Conservation (phyloP, 2,329 filamentous ascomycete genomes). For the Fusarium poae region DNA sequence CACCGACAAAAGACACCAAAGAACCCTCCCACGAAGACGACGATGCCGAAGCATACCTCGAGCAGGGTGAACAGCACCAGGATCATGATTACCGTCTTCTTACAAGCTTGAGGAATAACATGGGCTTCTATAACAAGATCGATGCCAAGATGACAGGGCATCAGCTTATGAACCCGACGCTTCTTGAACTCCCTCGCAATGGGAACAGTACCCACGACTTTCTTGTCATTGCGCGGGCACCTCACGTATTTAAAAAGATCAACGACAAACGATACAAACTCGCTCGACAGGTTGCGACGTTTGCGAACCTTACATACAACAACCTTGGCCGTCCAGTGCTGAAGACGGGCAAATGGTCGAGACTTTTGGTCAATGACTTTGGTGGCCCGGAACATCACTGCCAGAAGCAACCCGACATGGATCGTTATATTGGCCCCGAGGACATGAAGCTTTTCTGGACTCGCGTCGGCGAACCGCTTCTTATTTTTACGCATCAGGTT, state of each 20-base stretch:
- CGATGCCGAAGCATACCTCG: slow-evolving; percentile 3
- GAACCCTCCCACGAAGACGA: background rate
- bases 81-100: slow-evolving; percentile 33
- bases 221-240: slow-evolving; percentile 35
- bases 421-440: slow-evolving; percentile 38
- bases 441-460: slow-evolving; percentile 47
- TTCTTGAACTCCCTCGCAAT: slow-evolving; percentile 32
- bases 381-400: slow-evolving; percentile 39
- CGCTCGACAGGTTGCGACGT: slow-evolving; percentile 35
- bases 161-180: slow-evolving; percentile 37
- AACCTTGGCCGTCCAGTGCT: slow-evolving; percentile 19
- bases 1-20: background rate
- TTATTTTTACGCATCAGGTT: slow-evolving; percentile 43
- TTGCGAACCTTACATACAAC: slow-evolving; percentile 34
- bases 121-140: slow-evolving; percentile 40
- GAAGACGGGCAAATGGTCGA: slow-evolving; percentile 26
- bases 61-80: slow-evolving; percentile 3
- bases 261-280: slow-evolving; percentile 24
- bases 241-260: slow-evolving; percentile 22
- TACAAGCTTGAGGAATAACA: slow-evolving; percentile 34
- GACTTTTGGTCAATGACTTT: slow-evolving; percentile 33
- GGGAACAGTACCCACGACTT: slow-evolving; percentile 31
- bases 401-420: slow-evolving; percentile 36
- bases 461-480: slow-evolving; percentile 34
- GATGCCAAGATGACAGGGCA: slow-evolving; percentile 27